Percentiles rank a stretch among this genome's conserved stretches.
These are phyloP conservation scores for Crassisporium funariophilum DNA, from an alignment of 768 basidiomycete genomes.

Conservation along the genomic window DNA sequence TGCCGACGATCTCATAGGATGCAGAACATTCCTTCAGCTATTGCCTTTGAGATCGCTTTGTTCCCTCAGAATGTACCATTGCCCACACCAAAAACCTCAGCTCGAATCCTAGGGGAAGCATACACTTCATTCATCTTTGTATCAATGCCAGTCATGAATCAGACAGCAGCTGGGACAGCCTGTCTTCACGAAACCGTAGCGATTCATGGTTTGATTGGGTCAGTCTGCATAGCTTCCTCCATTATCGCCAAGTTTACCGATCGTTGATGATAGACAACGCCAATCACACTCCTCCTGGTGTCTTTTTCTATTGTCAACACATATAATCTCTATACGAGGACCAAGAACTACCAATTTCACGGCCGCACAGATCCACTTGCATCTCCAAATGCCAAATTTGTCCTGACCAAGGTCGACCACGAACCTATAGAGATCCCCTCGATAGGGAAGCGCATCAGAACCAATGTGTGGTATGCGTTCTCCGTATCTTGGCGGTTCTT, in stretches of 20 bases:
- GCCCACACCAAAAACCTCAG: slow-evolving; percentile 66
- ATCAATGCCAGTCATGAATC: slow-evolving; percentile 64
- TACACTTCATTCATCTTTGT: slow-evolving; percentile 70
- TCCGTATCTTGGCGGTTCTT: slow-evolving; percentile 67
- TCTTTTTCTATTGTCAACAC: slow-evolving; percentile 57
- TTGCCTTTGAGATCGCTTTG: slow-evolving; percentile 78
- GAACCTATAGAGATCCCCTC: slow-evolving; percentile 48
- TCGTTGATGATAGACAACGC: slow-evolving; percentile 54
- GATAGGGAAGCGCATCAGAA: slow-evolving; percentile 42
- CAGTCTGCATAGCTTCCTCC: slow-evolving; percentile 26
- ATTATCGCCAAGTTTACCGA: slow-evolving; percentile 10
- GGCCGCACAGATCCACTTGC: slow-evolving; percentile 63
- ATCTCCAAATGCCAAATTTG: slow-evolving; percentile 71
- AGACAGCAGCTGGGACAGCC: slow-evolving; percentile 78
- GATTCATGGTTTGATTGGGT: slow-evolving; percentile 85
- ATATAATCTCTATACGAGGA: slow-evolving; percentile 70
- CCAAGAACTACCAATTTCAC: slow-evolving; percentile 68
- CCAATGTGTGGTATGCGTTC: slow-evolving; percentile 53
- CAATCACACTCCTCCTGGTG: slow-evolving; percentile 59
- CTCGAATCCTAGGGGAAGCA: slow-evolving; percentile 62
- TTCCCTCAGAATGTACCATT: slow-evolving; percentile 83
- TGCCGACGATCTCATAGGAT: slow-evolving; percentile 48
- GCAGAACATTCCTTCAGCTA: slow-evolving; percentile 63
- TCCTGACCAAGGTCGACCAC: slow-evolving; percentile 53
- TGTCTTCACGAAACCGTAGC: slow-evolving; percentile 68